Conservation (phyloP, 768 basidiomycete genomes). For the Mycena olivaceomarginata region DNA sequence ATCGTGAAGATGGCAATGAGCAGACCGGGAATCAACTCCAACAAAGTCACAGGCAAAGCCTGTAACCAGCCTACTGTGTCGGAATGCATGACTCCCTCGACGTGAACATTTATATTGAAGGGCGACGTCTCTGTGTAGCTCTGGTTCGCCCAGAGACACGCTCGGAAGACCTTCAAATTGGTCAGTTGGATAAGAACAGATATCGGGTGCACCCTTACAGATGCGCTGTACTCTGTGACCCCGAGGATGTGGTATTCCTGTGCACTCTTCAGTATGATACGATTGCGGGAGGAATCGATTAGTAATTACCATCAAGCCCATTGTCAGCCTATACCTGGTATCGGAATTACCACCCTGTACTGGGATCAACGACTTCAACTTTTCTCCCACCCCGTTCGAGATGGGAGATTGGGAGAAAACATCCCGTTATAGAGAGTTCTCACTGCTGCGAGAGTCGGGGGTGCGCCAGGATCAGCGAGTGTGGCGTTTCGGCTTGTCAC, state of each 20-base stretch:
- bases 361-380: not conserved
- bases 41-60: not conserved
- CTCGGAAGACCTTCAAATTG: conserved; percentile 3
- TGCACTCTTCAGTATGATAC: not conserved
- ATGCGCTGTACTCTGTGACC: conserved; percentile 17
- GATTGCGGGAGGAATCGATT: not conserved
- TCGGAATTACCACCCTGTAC: too few relatives aligned
- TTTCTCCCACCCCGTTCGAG: conserved; percentile 5
- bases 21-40: not conserved
- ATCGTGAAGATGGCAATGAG: conserved; percentile 9
- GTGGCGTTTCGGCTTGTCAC: not conserved
- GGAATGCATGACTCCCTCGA: not conserved
- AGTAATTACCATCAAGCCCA: not conserved
- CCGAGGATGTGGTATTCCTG: not conserved
- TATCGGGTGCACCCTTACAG: not conserved
- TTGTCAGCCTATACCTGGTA: not conserved
- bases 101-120: not conserved
- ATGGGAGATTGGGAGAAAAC: not conserved
- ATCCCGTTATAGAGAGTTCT: not conserved
- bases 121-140: not conserved
- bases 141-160: conserved; percentile 3
- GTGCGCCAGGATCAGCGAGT: not conserved
- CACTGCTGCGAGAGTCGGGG: conserved; percentile 1
- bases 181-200: not conserved
- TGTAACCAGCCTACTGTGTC: not conserved